Percentiles rank a stretch among this genome's conserved stretches.
These are phyloP conservation scores for Tilletia indica DNA, from an alignment of 1,284 basidiomycete genomes.

Conservation along the genomic window DNA sequence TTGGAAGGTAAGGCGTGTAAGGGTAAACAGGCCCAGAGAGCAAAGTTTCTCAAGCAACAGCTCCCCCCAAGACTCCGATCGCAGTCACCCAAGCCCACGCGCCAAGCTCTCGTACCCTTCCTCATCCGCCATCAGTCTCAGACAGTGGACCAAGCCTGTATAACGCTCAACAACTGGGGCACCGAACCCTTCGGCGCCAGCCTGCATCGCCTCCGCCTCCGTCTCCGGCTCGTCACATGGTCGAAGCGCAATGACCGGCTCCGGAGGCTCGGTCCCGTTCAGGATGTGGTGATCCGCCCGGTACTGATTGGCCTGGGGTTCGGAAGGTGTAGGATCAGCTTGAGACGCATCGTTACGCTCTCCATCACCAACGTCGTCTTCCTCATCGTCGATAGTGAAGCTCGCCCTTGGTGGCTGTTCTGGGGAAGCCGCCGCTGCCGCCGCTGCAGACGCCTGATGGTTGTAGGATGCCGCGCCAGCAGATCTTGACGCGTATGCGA, in stretches of 20 bases:
- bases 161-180: constrained; percentile 49
- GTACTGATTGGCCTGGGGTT: neutral
- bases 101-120: constrained; percentile 51
- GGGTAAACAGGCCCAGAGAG: too few relatives aligned
- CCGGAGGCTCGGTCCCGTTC: constrained; percentile 40
- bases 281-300: constrained; percentile 19
- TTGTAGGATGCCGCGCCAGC: constrained; percentile 27
- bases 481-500: constrained; percentile 39
- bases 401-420: constrained; percentile 33
- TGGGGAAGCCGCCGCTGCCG: constrained; percentile 26
- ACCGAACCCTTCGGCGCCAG: constrained; percentile 41
- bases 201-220: constrained; percentile 30
- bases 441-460: constrained; percentile 42
- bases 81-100: constrained; percentile 50
- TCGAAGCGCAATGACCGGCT: constrained; percentile 53
- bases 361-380: constrained; percentile 31
- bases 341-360: neutral
- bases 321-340: neutral
- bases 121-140: constrained; percentile 53
- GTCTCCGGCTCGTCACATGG: constrained; percentile 44
- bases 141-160: constrained; percentile 44
- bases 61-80: constrained; percentile 23
- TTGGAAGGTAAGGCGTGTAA: too few relatives aligned
- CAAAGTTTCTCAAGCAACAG: neutral
- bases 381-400: constrained; percentile 48